Percentiles rank a stretch among this genome's conserved stretches.
Conservation (phyloP, 2,329 filamentous ascomycete genomes). For the Venturia asperata region DNA sequence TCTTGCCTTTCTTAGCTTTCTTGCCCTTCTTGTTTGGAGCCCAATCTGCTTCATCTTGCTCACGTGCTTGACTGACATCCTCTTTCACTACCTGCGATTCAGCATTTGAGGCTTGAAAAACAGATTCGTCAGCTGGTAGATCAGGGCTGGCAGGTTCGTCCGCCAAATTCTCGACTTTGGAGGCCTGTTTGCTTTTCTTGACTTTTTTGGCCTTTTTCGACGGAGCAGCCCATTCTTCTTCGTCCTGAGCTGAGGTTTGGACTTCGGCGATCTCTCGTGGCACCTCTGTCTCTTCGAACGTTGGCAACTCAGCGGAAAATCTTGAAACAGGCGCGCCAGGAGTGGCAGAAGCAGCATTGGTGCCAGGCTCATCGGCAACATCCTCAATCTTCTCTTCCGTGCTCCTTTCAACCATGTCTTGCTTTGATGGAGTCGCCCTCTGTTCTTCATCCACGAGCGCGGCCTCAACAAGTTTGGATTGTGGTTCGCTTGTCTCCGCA, state of each 20-base stretch:
- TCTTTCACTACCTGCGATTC: conserved; percentile 1
- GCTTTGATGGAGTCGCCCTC: conserved; percentile 18
- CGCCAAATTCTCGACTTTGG: background rate
- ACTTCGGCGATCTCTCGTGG: background rate
- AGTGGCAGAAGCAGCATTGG: background rate
- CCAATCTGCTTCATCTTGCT: background rate
- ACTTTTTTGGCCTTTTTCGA: conserved; percentile 14
- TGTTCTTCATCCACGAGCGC: conserved; percentile 10
- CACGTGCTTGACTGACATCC: background rate
- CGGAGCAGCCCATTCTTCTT: conserved; percentile 19
- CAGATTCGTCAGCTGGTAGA: background rate
- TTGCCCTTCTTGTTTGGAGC: conserved; percentile 4
- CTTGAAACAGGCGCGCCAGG: background rate
- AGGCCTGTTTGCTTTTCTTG: conserved; percentile 1
- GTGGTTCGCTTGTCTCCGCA: background rate
- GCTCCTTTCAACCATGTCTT: conserved; percentile 34
- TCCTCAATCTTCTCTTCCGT: conserved; percentile 23
- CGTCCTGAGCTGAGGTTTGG: background rate
- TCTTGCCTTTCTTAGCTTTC: conserved; percentile 17
- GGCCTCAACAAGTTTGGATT: background rate
- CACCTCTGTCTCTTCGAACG: background rate
- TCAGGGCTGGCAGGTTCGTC: background rate
- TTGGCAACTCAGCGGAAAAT: background rate
- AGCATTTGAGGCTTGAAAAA: background rate
- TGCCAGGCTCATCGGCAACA: background rate